A percentile compares a stretch with the other conserved stretches of the same genome.
phyloP scores from a whole-genome alignment of 73 alveolate species.

The Paramecium pentaurelia region DNA sequence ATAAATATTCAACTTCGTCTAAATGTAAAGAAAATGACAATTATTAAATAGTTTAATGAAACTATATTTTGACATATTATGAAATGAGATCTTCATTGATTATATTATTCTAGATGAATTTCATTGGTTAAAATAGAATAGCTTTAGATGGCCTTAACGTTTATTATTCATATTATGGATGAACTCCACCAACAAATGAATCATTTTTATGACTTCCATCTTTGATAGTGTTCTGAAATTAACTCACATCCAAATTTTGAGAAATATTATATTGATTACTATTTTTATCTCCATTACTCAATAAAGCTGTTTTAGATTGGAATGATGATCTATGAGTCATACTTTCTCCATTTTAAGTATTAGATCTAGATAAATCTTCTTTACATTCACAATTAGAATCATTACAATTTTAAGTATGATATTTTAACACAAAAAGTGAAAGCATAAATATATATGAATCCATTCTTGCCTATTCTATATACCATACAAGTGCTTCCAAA shows the following conservation, averaged over 20 bases:
- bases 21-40: background rate
- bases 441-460: background rate
- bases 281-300: background rate
- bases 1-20: slow-evolving; percentile 14
- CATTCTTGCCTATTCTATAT: background rate
- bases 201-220: slow-evolving; percentile 6
- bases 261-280: background rate
- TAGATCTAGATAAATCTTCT: background rate
- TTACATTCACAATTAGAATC: slow-evolving; percentile 32
- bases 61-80: background rate
- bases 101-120: background rate
- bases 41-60: slow-evolving; percentile 6
- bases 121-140: background rate
- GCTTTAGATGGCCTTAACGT: background rate
- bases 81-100: slow-evolving; percentile 10
- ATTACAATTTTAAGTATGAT: background rate
- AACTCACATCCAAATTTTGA: slow-evolving; percentile 27
- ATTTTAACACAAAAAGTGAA: background rate
- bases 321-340: slow-evolving; percentile 35
- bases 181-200: background rate
- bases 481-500: background rate
- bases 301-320: slow-evolving; percentile 9
- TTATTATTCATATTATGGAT: background rate
- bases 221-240: slow-evolving; percentile 4
- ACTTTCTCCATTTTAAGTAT: background rate